phyloP scores from a whole-genome alignment of 2,329 filamentous ascomycete genomes.

The Tolypocladium paradoxum region DNA sequence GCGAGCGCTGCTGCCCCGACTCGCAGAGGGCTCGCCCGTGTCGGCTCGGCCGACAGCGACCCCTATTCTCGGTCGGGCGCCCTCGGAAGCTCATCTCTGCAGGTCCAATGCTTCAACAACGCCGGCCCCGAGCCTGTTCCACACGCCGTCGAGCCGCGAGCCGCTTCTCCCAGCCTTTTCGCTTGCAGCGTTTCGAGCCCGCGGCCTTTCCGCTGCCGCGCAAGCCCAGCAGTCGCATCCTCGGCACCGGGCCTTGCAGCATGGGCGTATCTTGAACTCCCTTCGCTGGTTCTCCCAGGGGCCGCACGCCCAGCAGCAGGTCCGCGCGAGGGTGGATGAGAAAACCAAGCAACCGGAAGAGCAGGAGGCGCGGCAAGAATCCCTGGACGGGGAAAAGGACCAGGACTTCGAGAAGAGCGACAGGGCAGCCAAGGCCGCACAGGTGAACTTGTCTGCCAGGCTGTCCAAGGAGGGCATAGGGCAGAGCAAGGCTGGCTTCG shows the following conservation, averaged over 20 bases:
- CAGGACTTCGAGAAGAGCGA: slow-evolving; percentile 57
- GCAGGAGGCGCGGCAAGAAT: slow-evolving; percentile 16
- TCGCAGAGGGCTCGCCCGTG: slow-evolving; percentile 10
- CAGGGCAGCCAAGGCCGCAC: slow-evolving; percentile 73
- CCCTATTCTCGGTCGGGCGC: background rate
- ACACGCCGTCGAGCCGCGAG: background rate
- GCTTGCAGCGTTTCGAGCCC: background rate
- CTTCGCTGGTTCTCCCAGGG: slow-evolving; percentile 20
- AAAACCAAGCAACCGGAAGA: slow-evolving; percentile 26
- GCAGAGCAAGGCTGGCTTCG: slow-evolving; percentile 47
- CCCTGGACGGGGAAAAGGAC: slow-evolving; percentile 20
- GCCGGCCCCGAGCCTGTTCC: background rate
- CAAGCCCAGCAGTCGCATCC: background rate
- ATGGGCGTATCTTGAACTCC: slow-evolving; percentile 2
- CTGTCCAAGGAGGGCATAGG: slow-evolving; percentile 71
- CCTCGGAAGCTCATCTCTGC: background rate
- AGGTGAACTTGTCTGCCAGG: slow-evolving; percentile 81
- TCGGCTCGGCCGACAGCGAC: background rate
- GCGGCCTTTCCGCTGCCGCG: background rate
- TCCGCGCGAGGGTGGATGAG: slow-evolving; percentile 16
- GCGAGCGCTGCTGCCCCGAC: slow-evolving; percentile 37
- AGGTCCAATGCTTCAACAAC: background rate
- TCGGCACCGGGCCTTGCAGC: background rate
- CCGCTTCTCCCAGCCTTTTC: background rate
- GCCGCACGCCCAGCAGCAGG: slow-evolving; percentile 11